Base-by-base conservation (phyloP, 2,329 filamentous ascomycete genomes). In the Phialophora macrospora region DNA sequence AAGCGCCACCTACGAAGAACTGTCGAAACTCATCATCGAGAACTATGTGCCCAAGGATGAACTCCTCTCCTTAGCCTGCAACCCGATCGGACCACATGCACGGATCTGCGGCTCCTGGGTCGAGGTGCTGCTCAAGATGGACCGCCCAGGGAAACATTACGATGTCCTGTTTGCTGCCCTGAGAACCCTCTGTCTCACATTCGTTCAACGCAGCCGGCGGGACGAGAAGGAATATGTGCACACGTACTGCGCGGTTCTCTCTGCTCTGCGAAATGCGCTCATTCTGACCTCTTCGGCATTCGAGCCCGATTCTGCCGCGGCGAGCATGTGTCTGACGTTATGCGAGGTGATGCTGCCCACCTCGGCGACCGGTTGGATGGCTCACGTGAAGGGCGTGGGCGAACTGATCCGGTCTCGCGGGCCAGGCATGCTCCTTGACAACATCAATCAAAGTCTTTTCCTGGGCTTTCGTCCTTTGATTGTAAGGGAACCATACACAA, bases 51-150 rank as follows among this genome's bases (percentile, higher is more conserved):
- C 26, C 12, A n/a, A 28, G 17, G 26, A 55, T 20, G 52, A 55
- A 22, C 24, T 55, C n/a, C 51, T 30, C 17, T 55, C 6, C 20
- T 26, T 30, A 28, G 7, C 26, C 24, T 55, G 51, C 11, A 7
- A 28, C 28, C 3, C 9, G 9, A 7, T 14, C 26, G 9, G 28
- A 51, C 48, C 9, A 51, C 48, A 51, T 22, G 17, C 48, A 12
- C 48, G 26, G 30, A 30, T 55, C 24, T 55, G 52, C 26, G 26
- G 52, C 24, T 28, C 52, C 24, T 55, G 52, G 52, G 52, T 55
- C 30, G 52, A 55, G 14, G 52, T 32, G 24, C 52, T 55, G 8
- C 52, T 20, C 24, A 30, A 34, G 52, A 28, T 20, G 52, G 8
- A 22, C 9, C 24, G 28, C 11, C 52, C 24, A 12, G 24, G 17